These are phyloP conservation scores for Mycena crocata DNA, from an alignment of 768 basidiomycete genomes.

Conservation along the genomic window DNA sequence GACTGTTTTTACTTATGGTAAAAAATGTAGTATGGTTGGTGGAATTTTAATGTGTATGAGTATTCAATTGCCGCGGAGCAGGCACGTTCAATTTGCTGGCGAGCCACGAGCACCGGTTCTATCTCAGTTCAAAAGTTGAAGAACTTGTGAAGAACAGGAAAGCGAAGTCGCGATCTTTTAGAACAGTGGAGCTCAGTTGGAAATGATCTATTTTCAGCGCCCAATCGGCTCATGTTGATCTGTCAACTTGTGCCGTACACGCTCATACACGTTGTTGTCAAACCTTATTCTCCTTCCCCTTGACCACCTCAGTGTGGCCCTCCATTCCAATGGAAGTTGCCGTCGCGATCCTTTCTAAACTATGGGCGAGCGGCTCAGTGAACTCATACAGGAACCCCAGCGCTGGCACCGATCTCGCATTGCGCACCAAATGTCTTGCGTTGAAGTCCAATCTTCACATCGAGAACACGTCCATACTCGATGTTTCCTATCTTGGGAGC, in stretches of 20 bases:
- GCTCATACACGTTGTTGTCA: too few relatives aligned
- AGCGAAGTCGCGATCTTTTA: too few relatives aligned
- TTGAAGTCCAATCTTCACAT: not conserved
- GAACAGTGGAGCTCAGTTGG: too few relatives aligned
- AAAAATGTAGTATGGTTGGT: too few relatives aligned
- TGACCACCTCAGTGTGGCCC: too few relatives aligned
- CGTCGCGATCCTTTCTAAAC: not conserved
- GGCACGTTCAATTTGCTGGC: too few relatives aligned
- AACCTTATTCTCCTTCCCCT: too few relatives aligned
- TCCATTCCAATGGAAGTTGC: not conserved
- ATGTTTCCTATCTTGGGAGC: not conserved
- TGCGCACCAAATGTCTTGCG: slow-evolving; percentile 1
- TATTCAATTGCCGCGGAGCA: not conserved
- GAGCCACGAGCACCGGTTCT: not conserved
- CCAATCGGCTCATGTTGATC: not conserved
- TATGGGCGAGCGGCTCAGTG: not conserved
- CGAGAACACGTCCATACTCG: slow-evolving; percentile 20
- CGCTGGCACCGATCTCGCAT: not conserved
- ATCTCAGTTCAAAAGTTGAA: not conserved
- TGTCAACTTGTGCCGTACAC: too few relatives aligned
- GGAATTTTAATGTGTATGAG: too few relatives aligned
- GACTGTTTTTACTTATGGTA: too few relatives aligned
- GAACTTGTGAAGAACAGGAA: too few relatives aligned
- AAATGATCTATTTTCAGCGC: too few relatives aligned
- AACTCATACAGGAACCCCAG: not conserved